phyloP scores from a whole-genome alignment of 2,329 filamentous ascomycete genomes.

The Catunica adiposa region DNA sequence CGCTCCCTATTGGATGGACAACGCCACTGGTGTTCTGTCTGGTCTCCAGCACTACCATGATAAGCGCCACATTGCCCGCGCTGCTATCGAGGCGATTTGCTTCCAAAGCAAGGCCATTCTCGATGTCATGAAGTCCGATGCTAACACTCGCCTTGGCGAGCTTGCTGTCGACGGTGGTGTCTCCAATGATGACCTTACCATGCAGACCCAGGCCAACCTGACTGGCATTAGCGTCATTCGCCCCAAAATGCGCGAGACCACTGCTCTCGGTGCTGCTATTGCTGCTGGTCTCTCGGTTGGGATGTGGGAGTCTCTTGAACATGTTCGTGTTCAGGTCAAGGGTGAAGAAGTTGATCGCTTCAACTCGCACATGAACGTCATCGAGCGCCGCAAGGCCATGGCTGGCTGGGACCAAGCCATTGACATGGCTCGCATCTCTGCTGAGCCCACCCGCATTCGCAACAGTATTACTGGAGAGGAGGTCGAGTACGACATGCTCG shows the following conservation, averaged over 20 bases:
- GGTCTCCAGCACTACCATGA: constrained; percentile 75
- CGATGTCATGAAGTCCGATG: constrained; percentile 80
- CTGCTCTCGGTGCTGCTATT: constrained; percentile 73
- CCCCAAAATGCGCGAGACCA: constrained; percentile 80
- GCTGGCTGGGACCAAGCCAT: constrained; percentile 40
- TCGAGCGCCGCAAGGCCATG: constrained; percentile 27
- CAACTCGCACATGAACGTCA: constrained; percentile 41
- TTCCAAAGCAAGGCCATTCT: constrained; percentile 87
- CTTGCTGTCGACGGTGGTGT: constrained; percentile 80
- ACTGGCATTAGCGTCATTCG: constrained; percentile 68
- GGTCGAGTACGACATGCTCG: background rate
- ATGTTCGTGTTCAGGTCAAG: constrained; percentile 54
- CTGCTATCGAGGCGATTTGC: constrained; percentile 79
- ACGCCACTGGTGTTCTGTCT: constrained; percentile 76
- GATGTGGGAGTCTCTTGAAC: constrained; percentile 57
- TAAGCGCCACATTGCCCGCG: constrained; percentile 71
- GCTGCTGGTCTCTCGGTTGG: constrained; percentile 72
- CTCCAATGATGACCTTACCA: constrained; percentile 74
- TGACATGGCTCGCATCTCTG: constrained; percentile 39
- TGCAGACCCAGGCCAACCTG: constrained; percentile 82
- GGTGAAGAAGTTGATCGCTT: constrained; percentile 37
- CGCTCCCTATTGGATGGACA: constrained; percentile 88
- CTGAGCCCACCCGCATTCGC: background rate
- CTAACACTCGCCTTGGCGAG: constrained; percentile 54
- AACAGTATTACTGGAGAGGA: background rate